A percentile compares a stretch with the other conserved stretches of the same genome.
phyloP scores from a whole-genome alignment of 345 rosid species.

The Bruguiera sexangula region DNA sequence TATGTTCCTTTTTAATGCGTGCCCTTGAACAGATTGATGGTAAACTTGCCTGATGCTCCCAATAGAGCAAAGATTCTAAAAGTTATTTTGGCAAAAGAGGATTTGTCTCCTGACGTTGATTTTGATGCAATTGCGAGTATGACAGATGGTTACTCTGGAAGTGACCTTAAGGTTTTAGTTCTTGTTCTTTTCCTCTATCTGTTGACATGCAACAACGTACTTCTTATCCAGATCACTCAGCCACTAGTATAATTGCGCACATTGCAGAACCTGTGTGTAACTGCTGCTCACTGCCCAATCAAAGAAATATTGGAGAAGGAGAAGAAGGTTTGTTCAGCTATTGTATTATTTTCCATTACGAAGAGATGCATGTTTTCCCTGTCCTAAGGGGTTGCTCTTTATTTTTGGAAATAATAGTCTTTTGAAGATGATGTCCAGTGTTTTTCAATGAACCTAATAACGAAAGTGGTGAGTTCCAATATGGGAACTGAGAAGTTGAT shows the following conservation, averaged over 20 bases:
- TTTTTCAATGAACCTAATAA: too few species aligned
- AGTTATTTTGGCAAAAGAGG: slow-evolving; percentile 80
- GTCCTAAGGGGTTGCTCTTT: neutral
- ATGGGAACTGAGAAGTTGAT: too few species aligned
- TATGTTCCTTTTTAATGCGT: neutral
- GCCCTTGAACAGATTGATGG: slow-evolving; percentile 62
- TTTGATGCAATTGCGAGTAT: slow-evolving; percentile 65
- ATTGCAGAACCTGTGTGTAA: slow-evolving; percentile 70
- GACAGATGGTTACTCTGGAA: slow-evolving; percentile 92
- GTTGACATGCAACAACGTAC: neutral
- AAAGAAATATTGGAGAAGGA: slow-evolving; percentile 82
- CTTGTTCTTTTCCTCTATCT: slow-evolving; percentile 7
- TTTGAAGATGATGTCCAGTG: too few species aligned
- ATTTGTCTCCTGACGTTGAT: slow-evolving; percentile 67
- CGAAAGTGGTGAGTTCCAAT: too few species aligned
- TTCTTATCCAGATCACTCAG: neutral
- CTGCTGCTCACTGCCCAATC: slow-evolving; percentile 90
- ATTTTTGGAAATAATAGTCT: neutral
- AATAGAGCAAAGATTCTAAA: slow-evolving; percentile 75
- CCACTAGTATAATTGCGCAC: slow-evolving; percentile 7
- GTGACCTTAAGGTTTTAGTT: slow-evolving; percentile 72
- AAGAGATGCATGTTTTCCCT: too few species aligned
- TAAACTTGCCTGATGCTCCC: slow-evolving; percentile 79
- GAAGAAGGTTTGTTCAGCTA: slow-evolving; percentile 47
- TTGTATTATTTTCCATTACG: neutral